These are phyloP conservation scores for Ormosia emarginata DNA, from an alignment of 306 rosid species.

Conservation along the genomic window DNA sequence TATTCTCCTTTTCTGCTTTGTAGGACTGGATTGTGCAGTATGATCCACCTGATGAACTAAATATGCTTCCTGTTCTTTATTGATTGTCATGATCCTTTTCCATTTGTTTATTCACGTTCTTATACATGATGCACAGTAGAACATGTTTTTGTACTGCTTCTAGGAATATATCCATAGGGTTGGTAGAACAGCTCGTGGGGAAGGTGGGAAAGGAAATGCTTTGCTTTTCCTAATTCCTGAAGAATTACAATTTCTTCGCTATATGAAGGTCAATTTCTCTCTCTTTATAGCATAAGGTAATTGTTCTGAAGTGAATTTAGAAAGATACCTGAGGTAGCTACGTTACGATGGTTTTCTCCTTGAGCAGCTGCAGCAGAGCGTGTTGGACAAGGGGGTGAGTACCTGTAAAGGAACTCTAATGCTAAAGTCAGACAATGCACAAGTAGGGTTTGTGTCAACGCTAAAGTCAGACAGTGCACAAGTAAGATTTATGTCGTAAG, in stretches of 20 bases:
- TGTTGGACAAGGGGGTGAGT: no score
- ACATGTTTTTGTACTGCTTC: constrained; percentile 15
- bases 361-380: no score
- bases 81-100: not conserved
- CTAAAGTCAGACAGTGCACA: no score
- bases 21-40: constrained; percentile 99
- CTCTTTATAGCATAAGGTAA: not conserved
- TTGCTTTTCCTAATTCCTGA: constrained; percentile 80
- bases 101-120: not conserved
- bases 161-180: constrained; percentile 97
- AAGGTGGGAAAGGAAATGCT: constrained; percentile 88
- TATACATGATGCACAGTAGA: constrained; percentile 1
- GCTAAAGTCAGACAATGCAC: no score
- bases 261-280: constrained; percentile 63
- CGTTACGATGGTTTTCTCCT: no score
- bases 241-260: constrained; percentile 75
- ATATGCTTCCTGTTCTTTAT: constrained; percentile 45
- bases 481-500: no score
- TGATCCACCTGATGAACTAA: constrained; percentile 99
- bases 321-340: no score
- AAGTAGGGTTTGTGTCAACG: no score
- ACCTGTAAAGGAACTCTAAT: no score
- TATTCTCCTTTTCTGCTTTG: constrained; percentile 23
- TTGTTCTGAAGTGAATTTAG: no score
- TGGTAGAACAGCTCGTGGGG: constrained; percentile 99